Evolutionary conservation across 257 asterid species (phyloP).

Genomic region (Salvia rosmarinus): DNA sequence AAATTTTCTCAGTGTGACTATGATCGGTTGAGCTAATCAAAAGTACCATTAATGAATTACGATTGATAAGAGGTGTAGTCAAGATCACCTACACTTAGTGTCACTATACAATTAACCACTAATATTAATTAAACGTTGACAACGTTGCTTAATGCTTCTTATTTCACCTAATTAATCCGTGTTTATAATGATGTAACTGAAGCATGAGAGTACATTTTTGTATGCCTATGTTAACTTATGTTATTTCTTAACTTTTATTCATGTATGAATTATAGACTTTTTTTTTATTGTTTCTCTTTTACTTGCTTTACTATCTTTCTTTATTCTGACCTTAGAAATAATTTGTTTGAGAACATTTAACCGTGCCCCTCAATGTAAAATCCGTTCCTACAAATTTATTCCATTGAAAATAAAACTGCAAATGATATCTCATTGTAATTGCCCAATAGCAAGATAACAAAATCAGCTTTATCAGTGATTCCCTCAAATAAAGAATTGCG

Average conservation of each 20-base stretch:
- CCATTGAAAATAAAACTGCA: not conserved
- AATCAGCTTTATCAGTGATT: not conserved
- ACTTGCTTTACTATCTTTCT: not conserved
- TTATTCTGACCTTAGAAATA: not conserved
- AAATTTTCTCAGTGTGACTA: no score
- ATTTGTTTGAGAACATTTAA: not conserved
- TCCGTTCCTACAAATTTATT: not conserved
- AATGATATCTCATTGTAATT: not conserved
- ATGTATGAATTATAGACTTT: not conserved
- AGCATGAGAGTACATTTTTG: no score
- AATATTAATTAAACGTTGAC: no score
- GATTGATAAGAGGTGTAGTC: no score
- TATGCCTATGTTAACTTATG: no score
- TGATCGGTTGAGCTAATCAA: constrained; percentile 4
- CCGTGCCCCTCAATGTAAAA: no score
- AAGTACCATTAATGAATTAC: not conserved
- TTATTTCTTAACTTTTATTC: not conserved
- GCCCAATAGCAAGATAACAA: not conserved
- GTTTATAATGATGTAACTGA: no score
- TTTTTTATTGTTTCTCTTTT: not conserved
- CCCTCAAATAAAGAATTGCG: not conserved
- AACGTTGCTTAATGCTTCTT: no score
- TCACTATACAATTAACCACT: no score
- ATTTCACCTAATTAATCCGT: no score
- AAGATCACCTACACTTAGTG: no score